phyloP scores from a whole-genome alignment of 1,284 basidiomycete species.

The Trichosporon inkin region DNA sequence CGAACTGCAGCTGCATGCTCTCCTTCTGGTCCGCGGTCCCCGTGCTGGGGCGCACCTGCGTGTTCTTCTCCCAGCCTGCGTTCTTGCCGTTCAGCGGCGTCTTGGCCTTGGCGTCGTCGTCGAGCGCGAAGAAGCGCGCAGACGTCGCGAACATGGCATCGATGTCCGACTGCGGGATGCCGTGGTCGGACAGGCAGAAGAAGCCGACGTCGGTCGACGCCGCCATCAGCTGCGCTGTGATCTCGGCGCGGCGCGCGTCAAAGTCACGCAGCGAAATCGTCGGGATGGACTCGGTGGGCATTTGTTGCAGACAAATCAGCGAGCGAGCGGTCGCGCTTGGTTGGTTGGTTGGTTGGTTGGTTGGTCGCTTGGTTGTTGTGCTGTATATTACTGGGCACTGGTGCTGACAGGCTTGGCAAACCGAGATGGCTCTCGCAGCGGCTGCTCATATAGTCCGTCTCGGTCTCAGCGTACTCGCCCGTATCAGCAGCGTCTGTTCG shows the following conservation, averaged over 20 bases:
- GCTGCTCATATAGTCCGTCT: too few relatives aligned
- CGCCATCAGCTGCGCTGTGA: slow-evolving; percentile 31
- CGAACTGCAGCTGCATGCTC: slow-evolving; percentile 28
- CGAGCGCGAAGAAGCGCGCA: slow-evolving; percentile 18
- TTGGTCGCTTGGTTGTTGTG: too few relatives aligned
- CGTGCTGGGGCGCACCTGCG: slow-evolving; percentile 21
- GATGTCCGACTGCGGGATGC: slow-evolving; percentile 16
- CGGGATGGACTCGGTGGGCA: slow-evolving; percentile 23
- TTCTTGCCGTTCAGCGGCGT: slow-evolving; percentile 23
- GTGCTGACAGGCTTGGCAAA: too few relatives aligned
- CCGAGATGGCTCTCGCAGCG: too few relatives aligned
- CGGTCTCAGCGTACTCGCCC: too few relatives aligned
- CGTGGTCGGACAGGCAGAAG: slow-evolving; percentile 23
- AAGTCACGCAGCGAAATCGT: slow-evolving; percentile 38
- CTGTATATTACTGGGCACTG: too few relatives aligned
- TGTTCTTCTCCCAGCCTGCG: slow-evolving; percentile 24
- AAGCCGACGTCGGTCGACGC: slow-evolving; percentile 36
- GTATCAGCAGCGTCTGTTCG: too few relatives aligned
- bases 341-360: too few relatives aligned
- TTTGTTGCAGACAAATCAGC: background rate
- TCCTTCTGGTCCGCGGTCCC: slow-evolving; percentile 24
- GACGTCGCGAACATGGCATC: slow-evolving; percentile 17
- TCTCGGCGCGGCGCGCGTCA: slow-evolving; percentile 29
- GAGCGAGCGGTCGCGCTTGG: too few relatives aligned
- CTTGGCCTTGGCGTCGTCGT: slow-evolving; percentile 16